Evolutionary conservation across 768 basidiomycete species (phyloP), one percentile per base, ranked within the genome.

Genomic region (Pleurotus platypus): DNA sequence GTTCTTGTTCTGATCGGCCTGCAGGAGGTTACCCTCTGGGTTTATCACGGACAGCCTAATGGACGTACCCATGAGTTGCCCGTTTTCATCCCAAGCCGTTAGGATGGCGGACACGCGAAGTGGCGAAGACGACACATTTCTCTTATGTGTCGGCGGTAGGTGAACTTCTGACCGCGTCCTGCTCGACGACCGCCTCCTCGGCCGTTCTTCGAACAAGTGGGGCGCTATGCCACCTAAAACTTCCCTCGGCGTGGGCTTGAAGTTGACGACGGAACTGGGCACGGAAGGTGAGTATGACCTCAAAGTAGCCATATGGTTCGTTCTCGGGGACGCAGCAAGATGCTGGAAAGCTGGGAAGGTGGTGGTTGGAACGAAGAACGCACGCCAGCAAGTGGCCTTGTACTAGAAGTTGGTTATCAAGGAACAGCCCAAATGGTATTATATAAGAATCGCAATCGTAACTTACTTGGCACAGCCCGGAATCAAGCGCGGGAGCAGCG

Each of bases 221-320:
- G 78, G 78, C 35, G 77, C 78, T 50, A 78, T 76, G 8, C 74
- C 76, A 39, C 67, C 72, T 57, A 79, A 74, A 30, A 78, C 69
- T 55, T 78, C 73, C 47, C 72, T 72, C 11, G 73, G 67, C 1
- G 75, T 69, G 3, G 76, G 76, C 56, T 70, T 70, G 65, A 76
- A 54, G 18, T 54, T 54, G 39, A 39, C 67, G 18, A 66, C 65
- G 9, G 58, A 46, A 27, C 56, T 51, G 26, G 57, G 40, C 15
- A 58, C 49, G 38, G 57, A 30, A 35, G 58, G 58, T 7, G 58
- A 16, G 27, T 20, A 56, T 5, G 62, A 51, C n/a, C 55, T 5
- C 6, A 49, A 16, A 2, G 55, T 12, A 15, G 59, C 46, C 40
- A 48, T 42, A 39, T 8, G 51, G 39, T 20, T 49, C 15, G 27